Conservation (phyloP, 2,329 filamentous ascomycete genomes). For the Microcera coccophila region DNA sequence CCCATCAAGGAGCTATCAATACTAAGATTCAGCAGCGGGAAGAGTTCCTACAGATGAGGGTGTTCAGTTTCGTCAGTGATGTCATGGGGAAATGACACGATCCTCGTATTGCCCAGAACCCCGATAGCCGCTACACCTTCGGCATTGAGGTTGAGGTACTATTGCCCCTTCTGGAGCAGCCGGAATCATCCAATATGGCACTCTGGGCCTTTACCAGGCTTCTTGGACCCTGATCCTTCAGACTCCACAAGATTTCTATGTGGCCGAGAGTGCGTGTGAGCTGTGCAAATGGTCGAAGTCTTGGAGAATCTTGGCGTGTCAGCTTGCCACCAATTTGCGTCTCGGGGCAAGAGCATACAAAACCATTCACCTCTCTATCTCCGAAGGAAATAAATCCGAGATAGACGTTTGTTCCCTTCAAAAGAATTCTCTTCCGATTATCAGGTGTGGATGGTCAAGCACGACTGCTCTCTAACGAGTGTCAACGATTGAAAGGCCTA, state of each 20-base stretch:
- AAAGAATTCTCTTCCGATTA: neutral
- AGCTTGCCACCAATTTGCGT: no score
- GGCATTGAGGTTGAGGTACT: constrained; percentile 20
- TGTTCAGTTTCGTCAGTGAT: neutral
- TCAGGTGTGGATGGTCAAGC: constrained; percentile 12
- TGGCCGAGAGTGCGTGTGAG: no score
- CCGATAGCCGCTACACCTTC: constrained; percentile 12
- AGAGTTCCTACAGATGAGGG: neutral
- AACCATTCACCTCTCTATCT: no score
- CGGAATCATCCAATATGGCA: no score
- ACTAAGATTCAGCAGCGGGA: neutral
- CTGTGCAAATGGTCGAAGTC: neutral
- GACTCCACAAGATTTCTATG: neutral
- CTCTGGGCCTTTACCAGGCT: neutral
- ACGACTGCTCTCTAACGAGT: constrained; percentile 2
- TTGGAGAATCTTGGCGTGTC: neutral
- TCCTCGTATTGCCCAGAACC: neutral
- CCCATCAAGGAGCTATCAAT: neutral
- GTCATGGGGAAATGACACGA: neutral
- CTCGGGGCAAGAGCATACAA: no score
- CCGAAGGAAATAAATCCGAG: no score
- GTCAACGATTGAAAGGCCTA: constrained; percentile 8
- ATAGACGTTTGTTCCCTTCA: no score
- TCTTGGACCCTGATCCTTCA: neutral
- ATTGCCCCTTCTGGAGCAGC: neutral